Percentiles rank a stretch among this genome's conserved stretches.
Evolutionary conservation across 371 early-diverging fungal species (phyloP).

Genomic region (Apophysomyces elegans): DNA sequence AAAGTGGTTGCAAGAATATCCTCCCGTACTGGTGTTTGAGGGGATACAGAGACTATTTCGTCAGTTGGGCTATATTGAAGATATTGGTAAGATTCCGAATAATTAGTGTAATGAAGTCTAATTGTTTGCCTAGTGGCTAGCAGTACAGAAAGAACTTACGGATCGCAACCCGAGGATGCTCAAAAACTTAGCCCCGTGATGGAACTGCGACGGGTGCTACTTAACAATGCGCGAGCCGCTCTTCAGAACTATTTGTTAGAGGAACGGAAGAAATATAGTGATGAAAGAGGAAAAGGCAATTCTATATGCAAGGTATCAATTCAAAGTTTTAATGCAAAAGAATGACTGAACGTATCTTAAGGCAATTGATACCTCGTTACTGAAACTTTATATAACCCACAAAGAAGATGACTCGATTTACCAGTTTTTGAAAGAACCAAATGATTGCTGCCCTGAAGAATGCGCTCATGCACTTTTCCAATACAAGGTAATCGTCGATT

Average conservation of each 20-base stretch:
- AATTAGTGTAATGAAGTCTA: neutral
- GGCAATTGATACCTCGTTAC: slow-evolving; percentile 70
- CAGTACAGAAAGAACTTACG: slow-evolving; percentile 31
- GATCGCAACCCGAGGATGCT: slow-evolving; percentile 29
- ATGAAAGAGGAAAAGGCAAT: slow-evolving; percentile 33
- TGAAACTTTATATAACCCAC: slow-evolving; percentile 63
- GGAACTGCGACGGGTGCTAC: slow-evolving; percentile 48
- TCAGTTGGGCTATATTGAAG: slow-evolving; percentile 50
- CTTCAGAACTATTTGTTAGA: slow-evolving; percentile 49
- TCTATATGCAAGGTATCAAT: slow-evolving; percentile 29
- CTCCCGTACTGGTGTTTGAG: slow-evolving; percentile 46
- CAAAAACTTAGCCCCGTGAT: slow-evolving; percentile 19
- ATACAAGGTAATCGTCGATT: slow-evolving; percentile 41
- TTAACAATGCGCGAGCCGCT: slow-evolving; percentile 66
- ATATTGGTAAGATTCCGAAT: slow-evolving; percentile 47
- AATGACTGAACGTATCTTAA: slow-evolving; percentile 22
- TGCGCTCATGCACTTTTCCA: slow-evolving; percentile 48
- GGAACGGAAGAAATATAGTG: slow-evolving; percentile 42
- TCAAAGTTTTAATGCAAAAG: neutral
- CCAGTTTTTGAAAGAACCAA: slow-evolving; percentile 53
- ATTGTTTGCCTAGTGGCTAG: slow-evolving; percentile 18
- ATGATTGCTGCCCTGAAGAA: slow-evolving; percentile 59
- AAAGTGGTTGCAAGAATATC: slow-evolving; percentile 24
- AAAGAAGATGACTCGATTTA: slow-evolving; percentile 44
- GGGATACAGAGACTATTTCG: slow-evolving; percentile 43